phyloP scores from a whole-genome alignment of 345 rosid species.

The Boechera stricta region DNA sequence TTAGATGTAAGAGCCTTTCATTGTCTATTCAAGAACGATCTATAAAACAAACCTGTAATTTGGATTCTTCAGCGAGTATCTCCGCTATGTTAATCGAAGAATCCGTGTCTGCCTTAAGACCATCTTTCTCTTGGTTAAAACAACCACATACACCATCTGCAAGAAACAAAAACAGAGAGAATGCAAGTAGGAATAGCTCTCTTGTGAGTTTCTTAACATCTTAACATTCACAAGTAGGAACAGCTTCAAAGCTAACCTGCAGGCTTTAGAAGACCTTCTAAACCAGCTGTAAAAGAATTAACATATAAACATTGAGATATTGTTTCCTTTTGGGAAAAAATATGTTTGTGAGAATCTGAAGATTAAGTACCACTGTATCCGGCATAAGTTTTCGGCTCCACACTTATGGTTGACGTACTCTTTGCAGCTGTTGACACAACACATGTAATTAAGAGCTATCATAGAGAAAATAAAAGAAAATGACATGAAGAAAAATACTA shows the following conservation, averaged over 20 bases:
- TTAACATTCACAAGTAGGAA: constrained; percentile 10
- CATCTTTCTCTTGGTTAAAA: constrained; percentile 39
- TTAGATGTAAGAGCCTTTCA: constrained; percentile 11
- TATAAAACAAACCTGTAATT: constrained; percentile 27
- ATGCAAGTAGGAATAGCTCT: constrained; percentile 16
- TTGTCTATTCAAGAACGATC: background rate
- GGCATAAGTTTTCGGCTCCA: constrained; percentile 13
- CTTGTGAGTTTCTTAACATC: constrained; percentile 18
- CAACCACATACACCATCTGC: constrained; percentile 48
- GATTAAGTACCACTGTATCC: constrained; percentile 28
- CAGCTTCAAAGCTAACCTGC: constrained; percentile 34
- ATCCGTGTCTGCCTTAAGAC: constrained; percentile 35
- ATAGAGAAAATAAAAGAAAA: background rate
- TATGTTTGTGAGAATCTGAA: constrained; percentile 1
- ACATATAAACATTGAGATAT: constrained; percentile 26
- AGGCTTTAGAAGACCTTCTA: constrained; percentile 38
- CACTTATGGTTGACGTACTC: constrained; percentile 13
- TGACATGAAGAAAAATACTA: background rate
- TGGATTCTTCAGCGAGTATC: constrained; percentile 37
- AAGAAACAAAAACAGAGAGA: constrained; percentile 28
- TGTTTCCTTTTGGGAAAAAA: background rate
- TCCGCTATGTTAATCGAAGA: constrained; percentile 39
- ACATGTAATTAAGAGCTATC: constrained; percentile 17
- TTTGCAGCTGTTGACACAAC: constrained; percentile 27
- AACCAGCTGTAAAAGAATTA: constrained; percentile 22